Evolutionary conservation across 495 filamentous ascomycete species (phyloP), one percentile per base, ranked within the genome.

Genomic region (Hypoxylon trugodes): DNA sequence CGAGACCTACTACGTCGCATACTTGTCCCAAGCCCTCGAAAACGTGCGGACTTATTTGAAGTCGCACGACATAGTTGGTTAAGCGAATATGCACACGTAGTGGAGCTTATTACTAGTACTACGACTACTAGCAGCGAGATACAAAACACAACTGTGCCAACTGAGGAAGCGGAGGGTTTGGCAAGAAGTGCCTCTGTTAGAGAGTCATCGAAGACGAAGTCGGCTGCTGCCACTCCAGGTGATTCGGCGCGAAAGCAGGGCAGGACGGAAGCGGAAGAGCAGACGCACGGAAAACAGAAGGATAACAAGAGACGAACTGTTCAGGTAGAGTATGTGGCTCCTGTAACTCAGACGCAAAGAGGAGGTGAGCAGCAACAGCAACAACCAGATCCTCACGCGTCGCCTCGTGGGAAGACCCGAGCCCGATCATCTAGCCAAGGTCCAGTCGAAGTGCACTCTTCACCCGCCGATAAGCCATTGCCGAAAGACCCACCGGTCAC

Each of bases 21-120:
- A 30, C 81, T 99, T 25, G 95, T 99, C n/a, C 93, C 95, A 0
- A 93, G 97, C 69, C 95, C 95, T 13, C 84, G 95, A 50, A 96
- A 95, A 76, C 86, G 95, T 70, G 95, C 95, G 12, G 95, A 99
- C 72, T 78, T 99, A 37, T 99, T 99, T 65, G 96, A 98, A 73
- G 94, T 99, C 43, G 95, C 95, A 55, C 87, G 95, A 40, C 95
- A 99, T 77, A 98, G 95, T 78, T 99, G 95, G 95, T 81, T 99
- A 45, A 96, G 88, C 76, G 96, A 98, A 70, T 99, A 91, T 72
- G 88, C 92, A 12, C 91, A 96, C 73, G 88, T 98, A 36, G 95
- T 98, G 30, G 92, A 90, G 66, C 92, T 96, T 70, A 96, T 98
- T 61, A 98, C 96, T 15, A 97, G 93, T 75, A 93, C 87, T 73